Base-by-base conservation (phyloP, 2,329 filamentous ascomycete species). In the Epichloe hybrida region DNA sequence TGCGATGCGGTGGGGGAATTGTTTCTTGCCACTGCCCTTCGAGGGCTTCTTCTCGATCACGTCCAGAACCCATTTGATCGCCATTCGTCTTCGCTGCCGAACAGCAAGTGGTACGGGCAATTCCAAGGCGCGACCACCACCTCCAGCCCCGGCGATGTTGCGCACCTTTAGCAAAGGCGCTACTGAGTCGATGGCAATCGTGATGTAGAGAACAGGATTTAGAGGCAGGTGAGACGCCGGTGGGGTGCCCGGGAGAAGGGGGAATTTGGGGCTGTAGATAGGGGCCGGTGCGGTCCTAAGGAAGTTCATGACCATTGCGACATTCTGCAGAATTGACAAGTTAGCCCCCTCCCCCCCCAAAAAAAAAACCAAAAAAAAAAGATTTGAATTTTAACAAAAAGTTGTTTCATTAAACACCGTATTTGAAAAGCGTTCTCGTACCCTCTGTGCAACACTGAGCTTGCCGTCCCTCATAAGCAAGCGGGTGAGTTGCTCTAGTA, bases 401-500 rank as follows among this genome's bases (percentile, higher is more conserved):
- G 0, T 9, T 11, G 27, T 4, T 31, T 31, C 27, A 11, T 31
- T 11, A 2, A 31, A 31, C 27, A 31, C 27, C 8, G 27, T 31
- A 11, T 31, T 31, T 11, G 3, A 15, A 13, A 38, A 46, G 13
- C 21, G 38, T 12, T 35, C 27, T 43, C 34, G 5, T 75, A 95
- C 89, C 72, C 83, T 81, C 68, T 98, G 88, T n/a, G 93, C 93
- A 66, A 80, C 77, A 62, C 84, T 85, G 65, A 95, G 80, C 73
- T 96, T 94, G 59, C 93, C 93, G 68, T 97, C 80, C 60, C 76
- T 75, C 91, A 97, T 98, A 56, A 98, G 69, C 58, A 95, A 74
- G 64, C 89, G 90, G 17, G 89, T 95, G 59, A 97, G 76, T 71
- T 96, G 93, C 57, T 84, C 74, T 46, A 97, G 74, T 7, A 96